phyloP scores from a whole-genome alignment of 441 rosid species.

The Adansonia rubrostipa region DNA sequence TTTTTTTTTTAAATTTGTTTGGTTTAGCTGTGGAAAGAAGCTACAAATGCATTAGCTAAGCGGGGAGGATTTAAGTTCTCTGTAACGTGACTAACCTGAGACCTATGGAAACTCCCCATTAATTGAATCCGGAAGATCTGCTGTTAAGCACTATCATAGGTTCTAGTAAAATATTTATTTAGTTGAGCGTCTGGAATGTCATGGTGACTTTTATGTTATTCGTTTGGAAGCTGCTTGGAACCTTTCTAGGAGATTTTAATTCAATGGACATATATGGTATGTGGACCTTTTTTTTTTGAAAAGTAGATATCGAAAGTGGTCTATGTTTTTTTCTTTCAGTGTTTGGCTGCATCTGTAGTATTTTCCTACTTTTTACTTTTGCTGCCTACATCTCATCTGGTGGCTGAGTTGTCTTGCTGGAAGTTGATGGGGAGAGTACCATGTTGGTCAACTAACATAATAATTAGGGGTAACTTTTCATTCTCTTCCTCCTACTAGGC shows the following conservation, averaged over 20 bases:
- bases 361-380: not conserved
- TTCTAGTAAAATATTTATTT: not conserved
- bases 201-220: not conserved
- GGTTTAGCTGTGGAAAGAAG: not conserved
- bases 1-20: not conserved
- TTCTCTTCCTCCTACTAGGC: not conserved
- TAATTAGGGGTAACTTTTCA: not conserved
- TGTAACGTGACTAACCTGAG: not conserved
- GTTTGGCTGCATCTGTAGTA: not conserved
- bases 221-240: not conserved
- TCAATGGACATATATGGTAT: not conserved
- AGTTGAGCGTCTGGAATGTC: not conserved
- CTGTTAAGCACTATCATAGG: not conserved
- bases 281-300: not conserved
- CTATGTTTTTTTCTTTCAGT: not conserved
- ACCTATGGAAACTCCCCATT: not conserved
- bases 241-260: conserved; percentile 2
- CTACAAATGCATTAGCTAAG: not conserved
- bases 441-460: not conserved
- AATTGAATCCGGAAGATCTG: not conserved
- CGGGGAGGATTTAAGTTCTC: not conserved
- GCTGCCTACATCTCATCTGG: conserved; percentile 8
- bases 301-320: not conserved
- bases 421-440: not conserved
- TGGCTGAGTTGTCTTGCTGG: not conserved